phyloP scores from a whole-genome alignment of 768 basidiomycete species.

The Sporobolomyces pararoseus region DNA sequence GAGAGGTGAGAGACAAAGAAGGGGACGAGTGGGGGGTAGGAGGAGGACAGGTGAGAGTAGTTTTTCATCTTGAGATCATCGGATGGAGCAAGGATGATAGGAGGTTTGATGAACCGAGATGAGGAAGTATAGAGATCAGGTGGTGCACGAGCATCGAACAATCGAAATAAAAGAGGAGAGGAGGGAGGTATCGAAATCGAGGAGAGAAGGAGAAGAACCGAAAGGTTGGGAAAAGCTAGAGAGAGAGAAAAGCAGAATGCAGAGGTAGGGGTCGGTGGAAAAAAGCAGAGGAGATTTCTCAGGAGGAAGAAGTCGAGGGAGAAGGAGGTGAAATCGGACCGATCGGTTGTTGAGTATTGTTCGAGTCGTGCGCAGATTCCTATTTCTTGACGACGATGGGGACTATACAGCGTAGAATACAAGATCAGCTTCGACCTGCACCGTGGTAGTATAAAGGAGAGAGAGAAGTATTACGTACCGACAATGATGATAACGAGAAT shows the following conservation, averaged over 20 bases:
- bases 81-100: too few species aligned
- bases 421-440: too few species aligned
- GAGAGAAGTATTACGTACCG: constrained; percentile 48
- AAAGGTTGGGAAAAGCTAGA: background rate
- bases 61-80: too few species aligned
- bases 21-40: too few species aligned
- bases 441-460: background rate
- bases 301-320: background rate
- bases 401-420: constrained; percentile 14
- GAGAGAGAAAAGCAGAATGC: background rate
- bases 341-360: constrained; percentile 29
- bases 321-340: constrained; percentile 10
- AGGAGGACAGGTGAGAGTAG: too few species aligned
- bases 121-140: background rate
- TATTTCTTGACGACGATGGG: constrained; percentile 43
- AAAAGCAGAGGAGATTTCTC: background rate
- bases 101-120: too few species aligned
- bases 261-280: too few species aligned
- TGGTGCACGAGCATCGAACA: constrained; percentile 12
- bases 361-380: constrained; percentile 41
- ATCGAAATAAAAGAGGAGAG: constrained; percentile 3
- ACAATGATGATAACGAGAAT: constrained; percentile 94
- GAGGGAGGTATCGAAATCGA: background rate
- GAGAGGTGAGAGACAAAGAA: too few species aligned
- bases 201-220: too few species aligned